A percentile compares a stretch with the other conserved stretches of the same genome.
Evolutionary conservation across 1,284 basidiomycete species (phyloP).

Genomic region (Marasmius sp.): DNA sequence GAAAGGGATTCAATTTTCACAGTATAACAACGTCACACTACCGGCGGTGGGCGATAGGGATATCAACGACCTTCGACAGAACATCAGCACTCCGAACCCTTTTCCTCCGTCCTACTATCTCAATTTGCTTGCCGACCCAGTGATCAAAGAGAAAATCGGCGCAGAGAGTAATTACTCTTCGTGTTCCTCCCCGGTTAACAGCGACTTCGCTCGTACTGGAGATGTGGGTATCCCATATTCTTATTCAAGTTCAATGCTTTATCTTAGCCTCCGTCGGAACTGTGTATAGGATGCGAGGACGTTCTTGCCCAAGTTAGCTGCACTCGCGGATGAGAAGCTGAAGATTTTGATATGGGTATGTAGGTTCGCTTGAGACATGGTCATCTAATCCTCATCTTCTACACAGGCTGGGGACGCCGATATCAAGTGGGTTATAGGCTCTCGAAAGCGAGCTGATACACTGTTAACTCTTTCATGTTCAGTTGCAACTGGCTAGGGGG

Average conservation of each 20-base stretch:
- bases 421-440: conserved; percentile 48
- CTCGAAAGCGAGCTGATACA: neutral
- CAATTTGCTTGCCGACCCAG: conserved; percentile 38
- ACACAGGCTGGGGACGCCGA: conserved; percentile 62
- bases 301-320: conserved; percentile 50
- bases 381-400: neutral
- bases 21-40: conserved; percentile 48
- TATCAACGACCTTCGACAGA: conserved; percentile 57
- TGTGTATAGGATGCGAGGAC: conserved; percentile 49
- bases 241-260: neutral
- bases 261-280: neutral
- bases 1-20: neutral
- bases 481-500: conserved; percentile 69
- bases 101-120: conserved; percentile 62
- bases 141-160: conserved; percentile 47
- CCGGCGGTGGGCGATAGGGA: conserved; percentile 55
- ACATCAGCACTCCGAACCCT: conserved; percentile 35
- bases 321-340: conserved; percentile 50
- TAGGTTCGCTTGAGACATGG: neutral
- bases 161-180: conserved; percentile 47
- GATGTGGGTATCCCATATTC: conserved; percentile 27
- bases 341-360: conserved; percentile 62
- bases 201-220: conserved; percentile 40
- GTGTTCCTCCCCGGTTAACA: conserved; percentile 42
- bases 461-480: neutral